Evolutionary conservation across 2,329 filamentous ascomycete species (phyloP).

Genomic region (Xylaria sp.): DNA sequence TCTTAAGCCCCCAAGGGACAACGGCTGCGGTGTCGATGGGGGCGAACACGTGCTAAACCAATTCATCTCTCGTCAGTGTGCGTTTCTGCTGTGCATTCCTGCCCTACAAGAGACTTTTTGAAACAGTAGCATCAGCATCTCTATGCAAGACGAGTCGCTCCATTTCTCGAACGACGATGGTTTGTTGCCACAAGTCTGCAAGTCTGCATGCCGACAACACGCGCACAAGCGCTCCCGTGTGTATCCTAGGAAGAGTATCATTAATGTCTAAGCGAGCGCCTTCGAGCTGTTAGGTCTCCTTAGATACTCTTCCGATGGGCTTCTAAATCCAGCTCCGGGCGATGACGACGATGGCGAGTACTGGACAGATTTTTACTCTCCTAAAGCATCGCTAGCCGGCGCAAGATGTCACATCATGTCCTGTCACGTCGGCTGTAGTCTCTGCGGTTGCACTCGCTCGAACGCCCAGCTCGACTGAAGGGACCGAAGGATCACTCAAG

Average conservation of each 20-base stretch:
- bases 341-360: not conserved
- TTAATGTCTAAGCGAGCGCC: constrained; percentile 10
- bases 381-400: not conserved
- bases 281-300: not conserved
- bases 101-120: constrained; percentile 21
- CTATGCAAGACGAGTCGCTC: not conserved
- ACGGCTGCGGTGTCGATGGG: constrained; percentile 18
- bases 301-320: not conserved
- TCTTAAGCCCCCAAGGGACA: constrained; percentile 24
- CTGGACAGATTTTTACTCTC: constrained; percentile 2
- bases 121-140: constrained; percentile 15
- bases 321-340: constrained; percentile 7
- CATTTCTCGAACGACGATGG: not conserved
- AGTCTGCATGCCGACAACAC: not conserved
- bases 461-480: not conserved
- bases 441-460: not conserved
- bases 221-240: not conserved
- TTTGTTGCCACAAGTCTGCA: not conserved
- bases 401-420: constrained; percentile 18
- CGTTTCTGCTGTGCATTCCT: constrained; percentile 20
- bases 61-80: constrained; percentile 21
- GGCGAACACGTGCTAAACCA: constrained; percentile 30
- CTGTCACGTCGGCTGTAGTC: constrained; percentile 18
- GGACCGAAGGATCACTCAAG: constrained; percentile 12
- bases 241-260: not conserved